Conservation (phyloP, 148 eudicot species). For the Amaranthus cruentus region DNA sequence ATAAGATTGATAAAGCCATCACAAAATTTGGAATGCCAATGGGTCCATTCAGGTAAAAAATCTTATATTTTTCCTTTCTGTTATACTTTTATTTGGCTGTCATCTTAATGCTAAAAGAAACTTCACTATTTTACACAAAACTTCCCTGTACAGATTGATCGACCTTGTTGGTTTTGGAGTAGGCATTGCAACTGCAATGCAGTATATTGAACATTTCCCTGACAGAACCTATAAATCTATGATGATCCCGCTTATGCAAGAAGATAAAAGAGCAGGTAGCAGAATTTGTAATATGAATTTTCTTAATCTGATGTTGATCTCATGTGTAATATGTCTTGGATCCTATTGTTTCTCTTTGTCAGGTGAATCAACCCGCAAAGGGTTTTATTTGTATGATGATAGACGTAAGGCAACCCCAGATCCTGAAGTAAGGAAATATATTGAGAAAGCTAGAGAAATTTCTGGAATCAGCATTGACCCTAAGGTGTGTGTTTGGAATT, state of each 20-base stretch:
- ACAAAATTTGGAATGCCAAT: constrained; percentile 96
- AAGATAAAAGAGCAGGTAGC: constrained; percentile 92
- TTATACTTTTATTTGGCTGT: constrained; percentile 1
- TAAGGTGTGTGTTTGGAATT: constrained; percentile 46
- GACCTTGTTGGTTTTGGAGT: constrained; percentile 98
- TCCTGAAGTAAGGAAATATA: constrained; percentile 67
- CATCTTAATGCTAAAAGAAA: not conserved
- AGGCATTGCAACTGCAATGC: constrained; percentile 69
- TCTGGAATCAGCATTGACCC: constrained; percentile 66
- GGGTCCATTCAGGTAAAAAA: constrained; percentile 85
- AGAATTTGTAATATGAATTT: not conserved
- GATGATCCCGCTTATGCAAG: constrained; percentile 86
- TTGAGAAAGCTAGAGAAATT: constrained; percentile 81
- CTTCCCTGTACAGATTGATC: constrained; percentile 48
- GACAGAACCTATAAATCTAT: constrained; percentile 84
- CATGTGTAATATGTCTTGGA: not conserved
- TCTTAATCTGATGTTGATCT: not conserved
- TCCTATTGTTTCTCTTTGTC: constrained; percentile 18
- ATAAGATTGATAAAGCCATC: constrained; percentile 67
- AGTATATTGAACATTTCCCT: constrained; percentile 67
- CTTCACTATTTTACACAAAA: not conserved
- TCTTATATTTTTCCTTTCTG: not conserved
- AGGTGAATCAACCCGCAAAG: constrained; percentile 91
- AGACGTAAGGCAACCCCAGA: constrained; percentile 85
- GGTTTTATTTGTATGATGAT: constrained; percentile 76